phyloP scores from a whole-genome alignment of 2,329 filamentous ascomycete species.

The Cercospora sojina region DNA sequence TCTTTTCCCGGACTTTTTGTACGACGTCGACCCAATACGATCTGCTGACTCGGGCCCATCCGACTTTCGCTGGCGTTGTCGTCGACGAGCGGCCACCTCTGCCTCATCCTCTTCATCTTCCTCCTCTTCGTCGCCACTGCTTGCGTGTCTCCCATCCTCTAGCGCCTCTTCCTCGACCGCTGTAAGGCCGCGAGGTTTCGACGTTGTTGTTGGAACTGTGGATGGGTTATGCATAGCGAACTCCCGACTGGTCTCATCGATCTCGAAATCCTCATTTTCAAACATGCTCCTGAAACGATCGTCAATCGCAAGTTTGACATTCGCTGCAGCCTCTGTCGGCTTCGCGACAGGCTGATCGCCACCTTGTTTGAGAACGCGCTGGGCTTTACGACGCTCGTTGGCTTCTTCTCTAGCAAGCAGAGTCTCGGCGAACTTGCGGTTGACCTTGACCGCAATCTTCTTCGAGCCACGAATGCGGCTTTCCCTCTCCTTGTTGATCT shows the following conservation, averaged over 20 bases:
- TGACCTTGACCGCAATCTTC: conserved; percentile 88
- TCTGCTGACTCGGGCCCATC: conserved; percentile 41
- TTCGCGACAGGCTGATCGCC: conserved; percentile 56
- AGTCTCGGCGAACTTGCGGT: conserved; percentile 67
- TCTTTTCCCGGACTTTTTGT: conserved; percentile 57
- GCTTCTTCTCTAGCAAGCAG: conserved; percentile 70
- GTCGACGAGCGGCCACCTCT: conserved; percentile 32
- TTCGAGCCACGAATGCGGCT: conserved; percentile 91
- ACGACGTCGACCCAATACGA: conserved; percentile 67
- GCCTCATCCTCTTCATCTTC: conserved; percentile 30
- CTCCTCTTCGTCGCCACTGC: conserved; percentile 40
- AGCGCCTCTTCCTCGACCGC: conserved; percentile 62
- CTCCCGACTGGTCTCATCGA: conserved; percentile 85
- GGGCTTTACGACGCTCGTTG: conserved; percentile 49
- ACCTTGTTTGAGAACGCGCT: conserved; percentile 57
- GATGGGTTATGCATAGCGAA: conserved; percentile 89
- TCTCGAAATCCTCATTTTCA: conserved; percentile 86
- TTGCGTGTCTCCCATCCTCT: conserved; percentile 38
- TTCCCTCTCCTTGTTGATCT: conserved; percentile 95
- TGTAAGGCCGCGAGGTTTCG: conserved; percentile 52
- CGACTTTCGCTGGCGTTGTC: conserved; percentile 43
- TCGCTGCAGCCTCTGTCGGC: conserved; percentile 40
- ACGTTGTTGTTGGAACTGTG: conserved; percentile 52
- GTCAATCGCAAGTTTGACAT: conserved; percentile 62
- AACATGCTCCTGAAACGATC: conserved; percentile 85